Conservation (phyloP, 2,329 filamentous ascomycete species). For the Aspergillus candidus region DNA sequence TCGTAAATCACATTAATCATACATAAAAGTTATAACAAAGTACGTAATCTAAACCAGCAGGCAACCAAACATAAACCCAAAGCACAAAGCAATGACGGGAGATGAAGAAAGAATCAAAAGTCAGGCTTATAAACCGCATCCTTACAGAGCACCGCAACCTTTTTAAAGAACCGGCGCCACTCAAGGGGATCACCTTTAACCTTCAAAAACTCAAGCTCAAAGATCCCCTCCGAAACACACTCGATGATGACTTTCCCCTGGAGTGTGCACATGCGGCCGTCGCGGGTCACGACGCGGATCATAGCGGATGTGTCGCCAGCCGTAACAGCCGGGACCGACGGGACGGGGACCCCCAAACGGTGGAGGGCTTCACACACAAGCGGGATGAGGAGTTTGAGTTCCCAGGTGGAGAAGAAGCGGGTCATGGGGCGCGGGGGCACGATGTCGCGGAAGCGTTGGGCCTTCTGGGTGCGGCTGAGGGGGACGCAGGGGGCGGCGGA, state of each 20-base stretch:
- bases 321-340: slow-evolving; percentile 42
- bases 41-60: neutral
- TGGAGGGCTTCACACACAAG: slow-evolving; percentile 77
- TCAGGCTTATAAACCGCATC: slow-evolving; percentile 68
- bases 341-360: slow-evolving; percentile 72
- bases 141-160: slow-evolving; percentile 79
- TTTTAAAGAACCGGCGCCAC: slow-evolving; percentile 96
- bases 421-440: slow-evolving; percentile 81
- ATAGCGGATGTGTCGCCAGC: slow-evolving; percentile 49
- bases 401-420: slow-evolving; percentile 82
- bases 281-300: slow-evolving; percentile 66
- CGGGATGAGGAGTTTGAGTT: slow-evolving; percentile 67
- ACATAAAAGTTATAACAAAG: slow-evolving; percentile 6
- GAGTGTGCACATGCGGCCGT: slow-evolving; percentile 45
- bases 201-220: slow-evolving; percentile 89
- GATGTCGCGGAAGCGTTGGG: slow-evolving; percentile 83
- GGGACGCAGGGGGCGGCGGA: slow-evolving; percentile 71
- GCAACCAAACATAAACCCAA: slow-evolving; percentile 3
- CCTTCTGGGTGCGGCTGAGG: slow-evolving; percentile 79
- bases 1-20: slow-evolving; percentile 14
- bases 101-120: slow-evolving; percentile 16
- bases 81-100: neutral
- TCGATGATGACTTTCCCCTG: slow-evolving; percentile 42
- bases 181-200: slow-evolving; percentile 92
- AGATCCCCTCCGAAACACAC: slow-evolving; percentile 51